A percentile compares a stretch with the other conserved stretches of the same genome.
phyloP scores from a whole-genome alignment of 345 rosid species.

The Moricandia arvensis region DNA sequence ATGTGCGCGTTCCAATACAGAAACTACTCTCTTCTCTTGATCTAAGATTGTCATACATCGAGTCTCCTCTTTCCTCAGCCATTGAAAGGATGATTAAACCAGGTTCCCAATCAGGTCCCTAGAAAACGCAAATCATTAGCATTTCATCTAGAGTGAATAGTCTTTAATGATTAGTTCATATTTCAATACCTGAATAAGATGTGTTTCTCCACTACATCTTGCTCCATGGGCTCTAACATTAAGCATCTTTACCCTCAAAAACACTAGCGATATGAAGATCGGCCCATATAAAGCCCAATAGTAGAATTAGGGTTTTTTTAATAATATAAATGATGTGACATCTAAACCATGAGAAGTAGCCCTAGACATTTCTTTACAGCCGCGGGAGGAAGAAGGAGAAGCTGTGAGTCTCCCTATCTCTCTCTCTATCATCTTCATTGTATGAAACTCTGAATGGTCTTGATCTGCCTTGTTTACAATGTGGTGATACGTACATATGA shows the following conservation, averaged over 20 bases:
- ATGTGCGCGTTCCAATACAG: slow-evolving; percentile 45
- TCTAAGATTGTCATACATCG: slow-evolving; percentile 47
- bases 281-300: not conserved
- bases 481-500: not conserved
- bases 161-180: not conserved
- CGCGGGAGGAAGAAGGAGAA: not conserved
- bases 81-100: slow-evolving; percentile 53
- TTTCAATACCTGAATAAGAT: slow-evolving; percentile 51
- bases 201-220: slow-evolving; percentile 60
- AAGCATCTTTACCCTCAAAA: slow-evolving; percentile 52
- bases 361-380: slow-evolving; percentile 16
- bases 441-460: too few relatives aligned
- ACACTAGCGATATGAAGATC: slow-evolving; percentile 41
- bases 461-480: not conserved
- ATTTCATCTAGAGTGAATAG: not conserved
- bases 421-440: not conserved
- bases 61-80: slow-evolving; percentile 37
- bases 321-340: not conserved
- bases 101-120: slow-evolving; percentile 56
- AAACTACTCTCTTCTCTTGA: slow-evolving; percentile 46
- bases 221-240: slow-evolving; percentile 72
- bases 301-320: slow-evolving; percentile 4
- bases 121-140: slow-evolving; percentile 11
- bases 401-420: slow-evolving; percentile 14
- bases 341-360: not conserved